Evolutionary conservation across 2,329 filamentous ascomycete species (phyloP).

Genomic region (Nothomitra cinnamomea): DNA sequence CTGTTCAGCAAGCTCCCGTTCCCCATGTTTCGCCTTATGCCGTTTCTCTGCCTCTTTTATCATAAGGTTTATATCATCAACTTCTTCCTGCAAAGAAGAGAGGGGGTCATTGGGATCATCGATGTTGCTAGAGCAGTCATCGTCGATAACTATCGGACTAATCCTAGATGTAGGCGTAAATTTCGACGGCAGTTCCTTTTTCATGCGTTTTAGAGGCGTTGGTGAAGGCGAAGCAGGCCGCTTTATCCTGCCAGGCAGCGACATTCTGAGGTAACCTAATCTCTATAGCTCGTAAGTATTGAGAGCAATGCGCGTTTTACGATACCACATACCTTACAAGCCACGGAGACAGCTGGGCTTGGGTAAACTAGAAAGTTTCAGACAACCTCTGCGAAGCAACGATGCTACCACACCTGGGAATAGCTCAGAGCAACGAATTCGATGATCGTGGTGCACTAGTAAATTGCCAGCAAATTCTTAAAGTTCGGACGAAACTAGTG

Average conservation of each 20-base stretch:
- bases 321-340: no score
- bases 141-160: not conserved
- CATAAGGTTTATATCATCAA: not conserved
- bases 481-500: no score
- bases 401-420: no score
- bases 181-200: not conserved
- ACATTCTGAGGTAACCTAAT: no score
- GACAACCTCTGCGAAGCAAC: no score
- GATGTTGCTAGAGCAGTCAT: not conserved
- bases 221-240: not conserved
- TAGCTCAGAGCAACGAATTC: no score
- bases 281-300: no score
- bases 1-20: not conserved
- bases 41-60: not conserved
- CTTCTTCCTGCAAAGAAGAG: not conserved
- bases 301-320: no score
- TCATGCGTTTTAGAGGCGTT: not conserved
- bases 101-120: not conserved
- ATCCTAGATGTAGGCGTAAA: not conserved
- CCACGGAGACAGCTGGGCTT: no score
- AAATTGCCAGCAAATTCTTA: no score
- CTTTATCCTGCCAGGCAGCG: not conserved
- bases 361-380: no score
- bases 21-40: not conserved
- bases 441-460: no score